Percentiles rank a stretch among this genome's conserved stretches.
Evolutionary conservation across 345 rosid species (phyloP).

Genomic region (Hibiscus mutabilis): DNA sequence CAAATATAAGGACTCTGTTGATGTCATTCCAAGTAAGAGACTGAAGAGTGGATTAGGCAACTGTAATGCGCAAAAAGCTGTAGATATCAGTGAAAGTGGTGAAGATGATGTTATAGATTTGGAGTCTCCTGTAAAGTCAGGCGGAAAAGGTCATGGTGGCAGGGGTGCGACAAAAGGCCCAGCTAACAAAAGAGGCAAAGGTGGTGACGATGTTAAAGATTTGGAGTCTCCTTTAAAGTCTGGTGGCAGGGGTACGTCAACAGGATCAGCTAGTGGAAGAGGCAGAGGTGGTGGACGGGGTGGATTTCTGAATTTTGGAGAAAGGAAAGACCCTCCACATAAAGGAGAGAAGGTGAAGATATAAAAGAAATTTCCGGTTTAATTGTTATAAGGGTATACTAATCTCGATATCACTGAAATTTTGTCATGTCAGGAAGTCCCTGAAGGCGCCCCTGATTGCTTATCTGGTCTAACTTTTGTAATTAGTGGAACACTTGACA

Average conservation of each 20-base stretch:
- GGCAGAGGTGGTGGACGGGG: slow-evolving; percentile 92
- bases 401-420: slow-evolving; percentile 15
- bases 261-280: slow-evolving; percentile 60
- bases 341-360: slow-evolving; percentile 90
- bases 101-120: slow-evolving; percentile 51
- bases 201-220: slow-evolving; percentile 57
- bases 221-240: slow-evolving; percentile 53
- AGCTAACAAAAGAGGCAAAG: slow-evolving; percentile 80
- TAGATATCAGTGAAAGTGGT: slow-evolving; percentile 39
- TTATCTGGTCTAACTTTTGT: slow-evolving; percentile 86
- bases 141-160: slow-evolving; percentile 79
- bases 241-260: slow-evolving; percentile 60
- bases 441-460: slow-evolving; percentile 90
- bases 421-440: slow-evolving; percentile 74
- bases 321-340: slow-evolving; percentile 97
- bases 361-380: neutral
- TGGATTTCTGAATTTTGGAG: slow-evolving; percentile 91
- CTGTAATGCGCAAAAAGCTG: slow-evolving; percentile 50
- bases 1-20: slow-evolving; percentile 37
- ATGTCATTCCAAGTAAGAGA: slow-evolving; percentile 66
- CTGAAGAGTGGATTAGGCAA: slow-evolving; percentile 66
- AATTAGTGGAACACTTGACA: slow-evolving; percentile 97
- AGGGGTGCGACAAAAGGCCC: slow-evolving; percentile 55
- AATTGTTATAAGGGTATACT: neutral
- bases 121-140: slow-evolving; percentile 52